Percentiles rank a stretch among this genome's conserved stretches.
phyloP scores from a whole-genome alignment of 2,329 filamentous ascomycete species.

The Alternaria conjuncta region DNA sequence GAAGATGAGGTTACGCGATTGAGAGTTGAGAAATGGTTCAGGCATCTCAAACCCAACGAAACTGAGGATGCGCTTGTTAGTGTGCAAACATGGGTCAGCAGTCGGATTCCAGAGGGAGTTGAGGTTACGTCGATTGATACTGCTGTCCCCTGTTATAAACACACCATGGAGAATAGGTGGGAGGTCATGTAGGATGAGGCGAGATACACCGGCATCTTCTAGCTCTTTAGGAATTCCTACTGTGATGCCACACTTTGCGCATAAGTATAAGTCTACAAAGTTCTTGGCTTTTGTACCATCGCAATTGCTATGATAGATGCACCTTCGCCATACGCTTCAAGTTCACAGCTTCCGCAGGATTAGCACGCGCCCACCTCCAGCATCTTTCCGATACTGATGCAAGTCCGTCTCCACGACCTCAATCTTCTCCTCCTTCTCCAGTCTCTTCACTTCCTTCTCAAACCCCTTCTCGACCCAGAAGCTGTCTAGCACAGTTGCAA shows the following conservation, averaged over 20 bases:
- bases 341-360: constrained; percentile 1
- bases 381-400: constrained; percentile 39
- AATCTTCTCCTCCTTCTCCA: constrained; percentile 44
- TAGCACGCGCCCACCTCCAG: constrained; percentile 25
- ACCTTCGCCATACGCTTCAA: background rate
- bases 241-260: background rate
- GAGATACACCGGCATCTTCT: too few species aligned
- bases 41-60: fast-evolving
- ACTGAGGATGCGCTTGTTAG: background rate
- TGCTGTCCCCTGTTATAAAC: background rate
- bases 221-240: too few species aligned
- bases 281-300: fast-evolving
- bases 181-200: background rate
- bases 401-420: constrained; percentile 45
- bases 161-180: fast-evolving
- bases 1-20: background rate
- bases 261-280: background rate
- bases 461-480: constrained; percentile 60
- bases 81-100: fast-evolving
- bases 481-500: constrained; percentile 59
- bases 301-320: background rate
- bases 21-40: background rate
- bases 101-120: background rate
- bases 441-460: constrained; percentile 52
- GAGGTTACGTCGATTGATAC: background rate